These are phyloP conservation scores for Fusarium tupiense DNA, from an alignment of 2,329 filamentous ascomycete species.

Conservation along the genomic window DNA sequence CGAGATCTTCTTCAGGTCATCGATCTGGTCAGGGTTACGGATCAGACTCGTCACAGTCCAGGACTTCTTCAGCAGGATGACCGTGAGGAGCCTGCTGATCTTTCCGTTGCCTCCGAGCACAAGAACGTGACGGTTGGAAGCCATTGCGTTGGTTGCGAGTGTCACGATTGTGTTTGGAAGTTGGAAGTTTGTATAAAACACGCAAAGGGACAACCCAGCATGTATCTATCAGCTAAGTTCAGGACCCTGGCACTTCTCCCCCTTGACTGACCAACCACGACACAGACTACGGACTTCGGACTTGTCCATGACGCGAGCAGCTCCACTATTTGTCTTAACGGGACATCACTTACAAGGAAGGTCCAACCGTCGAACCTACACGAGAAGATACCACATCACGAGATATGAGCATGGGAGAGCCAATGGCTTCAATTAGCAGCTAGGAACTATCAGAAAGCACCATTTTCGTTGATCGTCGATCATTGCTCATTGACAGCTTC, in stretches of 20 bases:
- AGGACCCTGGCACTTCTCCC: conserved; percentile 8
- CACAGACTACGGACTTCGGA: conserved; percentile 26
- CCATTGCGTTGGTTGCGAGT: conserved; percentile 17
- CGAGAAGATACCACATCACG: neutral
- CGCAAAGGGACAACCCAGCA: neutral
- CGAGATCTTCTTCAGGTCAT: conserved; percentile 67
- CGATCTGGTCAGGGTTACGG: conserved; percentile 71
- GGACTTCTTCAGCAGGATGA: conserved; percentile 72
- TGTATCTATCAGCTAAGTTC: conserved; percentile 4
- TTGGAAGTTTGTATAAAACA: conserved; percentile 15
- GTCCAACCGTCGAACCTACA: neutral
- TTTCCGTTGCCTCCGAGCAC: conserved; percentile 82
- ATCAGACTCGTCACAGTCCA: conserved; percentile 81
- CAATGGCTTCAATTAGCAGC: neutral
- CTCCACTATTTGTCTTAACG: conserved; percentile 29
- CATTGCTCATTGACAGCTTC: neutral
- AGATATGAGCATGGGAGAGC: neutral
- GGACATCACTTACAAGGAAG: neutral
- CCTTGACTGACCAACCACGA: conserved; percentile 12
- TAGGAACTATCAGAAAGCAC: neutral
- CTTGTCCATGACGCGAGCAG: conserved; percentile 34
- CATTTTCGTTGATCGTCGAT: neutral
- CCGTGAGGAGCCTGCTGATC: conserved; percentile 74
- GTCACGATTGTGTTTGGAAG: neutral
- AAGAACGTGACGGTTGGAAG: conserved; percentile 59